Evolutionary conservation across 2,329 filamentous ascomycete species (phyloP).

Genomic region (Aspergillus pseudotamarii): DNA sequence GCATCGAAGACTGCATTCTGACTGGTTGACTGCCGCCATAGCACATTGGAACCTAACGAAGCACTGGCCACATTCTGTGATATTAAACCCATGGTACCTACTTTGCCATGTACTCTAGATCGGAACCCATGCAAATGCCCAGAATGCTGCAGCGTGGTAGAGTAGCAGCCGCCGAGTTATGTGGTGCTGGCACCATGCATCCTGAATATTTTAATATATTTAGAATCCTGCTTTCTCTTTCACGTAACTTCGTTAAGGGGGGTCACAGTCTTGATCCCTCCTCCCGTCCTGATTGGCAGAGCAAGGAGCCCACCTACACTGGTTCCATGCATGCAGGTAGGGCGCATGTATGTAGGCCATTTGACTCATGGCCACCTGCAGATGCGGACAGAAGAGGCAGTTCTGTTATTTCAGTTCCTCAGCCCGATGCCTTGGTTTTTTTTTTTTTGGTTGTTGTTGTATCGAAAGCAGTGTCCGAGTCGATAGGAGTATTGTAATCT

Average conservation of each 20-base stretch:
- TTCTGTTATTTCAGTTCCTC: background rate
- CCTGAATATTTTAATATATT: background rate
- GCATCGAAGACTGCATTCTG: background rate
- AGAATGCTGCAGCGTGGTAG: constrained; percentile 14
- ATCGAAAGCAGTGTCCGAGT: background rate
- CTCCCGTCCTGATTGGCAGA: constrained; percentile 5
- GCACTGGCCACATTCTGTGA: constrained; percentile 18
- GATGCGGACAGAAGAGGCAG: constrained; percentile 6
- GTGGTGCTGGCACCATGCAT: constrained; percentile 6
- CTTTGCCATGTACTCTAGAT: constrained; percentile 6
- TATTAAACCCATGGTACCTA: background rate
- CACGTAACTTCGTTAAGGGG: background rate
- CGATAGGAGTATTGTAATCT: background rate
- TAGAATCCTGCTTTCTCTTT: background rate
- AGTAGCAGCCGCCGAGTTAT: constrained; percentile 5
- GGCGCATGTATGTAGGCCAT: constrained; percentile 19
- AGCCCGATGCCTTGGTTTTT: constrained; percentile 1
- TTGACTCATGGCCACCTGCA: constrained; percentile 23
- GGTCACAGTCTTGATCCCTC: constrained; percentile 1
- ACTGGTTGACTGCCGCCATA: constrained; percentile 8
- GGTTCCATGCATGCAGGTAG: constrained; percentile 19
- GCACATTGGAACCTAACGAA: constrained; percentile 10
- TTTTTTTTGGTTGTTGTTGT: background rate
- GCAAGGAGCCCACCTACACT: constrained; percentile 9
- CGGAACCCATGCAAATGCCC: constrained; percentile 8